phyloP scores from a whole-genome alignment of 208 protist genomes.

The Leishmania major region DNA sequence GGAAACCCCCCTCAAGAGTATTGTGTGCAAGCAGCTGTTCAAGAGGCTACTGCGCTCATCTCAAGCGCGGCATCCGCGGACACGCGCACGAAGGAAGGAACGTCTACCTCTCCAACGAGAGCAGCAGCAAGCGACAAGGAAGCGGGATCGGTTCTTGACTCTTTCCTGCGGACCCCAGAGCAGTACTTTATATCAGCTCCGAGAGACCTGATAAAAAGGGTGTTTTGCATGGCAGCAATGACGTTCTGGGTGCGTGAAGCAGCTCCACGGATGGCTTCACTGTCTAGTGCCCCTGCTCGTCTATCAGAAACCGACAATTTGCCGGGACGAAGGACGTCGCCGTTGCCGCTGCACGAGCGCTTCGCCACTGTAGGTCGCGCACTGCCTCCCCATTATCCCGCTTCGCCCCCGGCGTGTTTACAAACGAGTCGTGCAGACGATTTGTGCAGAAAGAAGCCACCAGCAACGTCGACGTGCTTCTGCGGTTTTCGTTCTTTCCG shows the following conservation, averaged over 20 bases:
- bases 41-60: not conserved
- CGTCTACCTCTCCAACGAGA: not conserved
- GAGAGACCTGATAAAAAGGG: not conserved
- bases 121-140: not conserved
- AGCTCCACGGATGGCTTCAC: not conserved
- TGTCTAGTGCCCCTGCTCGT: too few species aligned
- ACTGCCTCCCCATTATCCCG: slow-evolving; percentile 19
- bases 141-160: not conserved
- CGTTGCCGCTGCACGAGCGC: not conserved
- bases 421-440: slow-evolving; percentile 25
- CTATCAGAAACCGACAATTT: too few species aligned
- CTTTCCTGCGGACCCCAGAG: not conserved
- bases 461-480: slow-evolving; percentile 29
- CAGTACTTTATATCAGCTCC: not conserved
- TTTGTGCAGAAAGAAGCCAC: slow-evolving; percentile 38
- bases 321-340: too few species aligned
- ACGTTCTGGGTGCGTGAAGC: not conserved
- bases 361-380: not conserved
- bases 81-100: not conserved
- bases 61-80: not conserved
- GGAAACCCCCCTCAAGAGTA: not conserved
- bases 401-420: slow-evolving; percentile 29
- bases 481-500: not conserved
- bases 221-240: not conserved
- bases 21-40: not conserved